Conservation (phyloP, 2,329 filamentous ascomycete species). For the Fusarium sp. region DNA sequence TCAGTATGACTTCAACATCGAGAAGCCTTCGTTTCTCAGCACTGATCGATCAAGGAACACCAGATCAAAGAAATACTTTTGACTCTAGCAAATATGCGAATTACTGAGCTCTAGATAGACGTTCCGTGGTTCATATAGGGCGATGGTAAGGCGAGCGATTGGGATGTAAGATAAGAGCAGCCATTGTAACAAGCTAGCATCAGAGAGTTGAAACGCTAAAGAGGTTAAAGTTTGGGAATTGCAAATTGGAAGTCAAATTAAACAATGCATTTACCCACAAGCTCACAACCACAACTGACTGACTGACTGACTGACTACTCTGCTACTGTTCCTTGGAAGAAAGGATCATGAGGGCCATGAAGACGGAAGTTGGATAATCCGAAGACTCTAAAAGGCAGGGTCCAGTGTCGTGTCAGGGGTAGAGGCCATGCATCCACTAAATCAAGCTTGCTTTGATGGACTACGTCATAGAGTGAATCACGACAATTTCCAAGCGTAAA, state of each 20-base stretch:
- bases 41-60: neutral
- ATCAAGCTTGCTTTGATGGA: conserved; percentile 26
- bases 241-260: neutral
- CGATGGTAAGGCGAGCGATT: neutral
- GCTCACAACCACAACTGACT: neutral
- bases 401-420: conserved; percentile 14
- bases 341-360: neutral
- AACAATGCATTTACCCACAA: neutral
- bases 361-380: neutral
- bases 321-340: neutral
- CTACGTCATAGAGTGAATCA: conserved; percentile 38
- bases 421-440: conserved; percentile 23
- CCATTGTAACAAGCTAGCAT: neutral
- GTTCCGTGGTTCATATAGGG: neutral
- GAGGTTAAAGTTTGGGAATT: neutral
- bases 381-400: neutral
- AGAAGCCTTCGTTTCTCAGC: neutral
- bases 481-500: conserved; percentile 21
- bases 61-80: neutral
- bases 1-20: neutral
- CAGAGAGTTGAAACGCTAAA: neutral
- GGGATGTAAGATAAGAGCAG: neutral
- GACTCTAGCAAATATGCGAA: neutral
- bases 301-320: neutral
- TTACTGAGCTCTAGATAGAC: neutral